These are phyloP conservation scores for Albugo laibachii DNA, from an alignment of 352 stramenopile species.

Conservation along the genomic window DNA sequence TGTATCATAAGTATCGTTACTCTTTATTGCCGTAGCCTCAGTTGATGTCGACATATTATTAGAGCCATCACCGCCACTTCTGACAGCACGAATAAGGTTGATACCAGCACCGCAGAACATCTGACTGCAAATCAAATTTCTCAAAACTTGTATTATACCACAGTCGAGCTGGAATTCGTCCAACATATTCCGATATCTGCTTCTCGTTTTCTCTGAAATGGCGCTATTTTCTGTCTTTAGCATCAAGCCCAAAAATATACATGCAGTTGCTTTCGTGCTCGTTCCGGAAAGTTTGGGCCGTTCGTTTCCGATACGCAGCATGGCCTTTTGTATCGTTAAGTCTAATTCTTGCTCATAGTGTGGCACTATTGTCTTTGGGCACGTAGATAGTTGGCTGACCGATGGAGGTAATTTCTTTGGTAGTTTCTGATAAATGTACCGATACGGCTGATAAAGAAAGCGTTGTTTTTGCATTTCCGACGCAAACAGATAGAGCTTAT, in stretches of 20 bases:
- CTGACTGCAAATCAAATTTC: slow-evolving; percentile 7
- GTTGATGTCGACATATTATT: too few species aligned
- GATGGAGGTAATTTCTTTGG: slow-evolving; percentile 45
- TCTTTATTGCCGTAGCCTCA: too few species aligned
- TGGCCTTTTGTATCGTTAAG: slow-evolving; percentile 30
- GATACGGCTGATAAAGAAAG: slow-evolving; percentile 25
- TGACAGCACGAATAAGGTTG: too few species aligned
- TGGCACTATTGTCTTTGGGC: slow-evolving; percentile 9
- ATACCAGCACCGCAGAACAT: too few species aligned
- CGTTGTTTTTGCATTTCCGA: slow-evolving; percentile 18
- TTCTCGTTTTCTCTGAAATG: slow-evolving; percentile 9
- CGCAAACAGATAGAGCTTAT: slow-evolving; percentile 35
- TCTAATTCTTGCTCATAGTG: slow-evolving; percentile 42
- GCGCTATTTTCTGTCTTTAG: slow-evolving; percentile 20
- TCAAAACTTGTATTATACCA: slow-evolving; percentile 24
- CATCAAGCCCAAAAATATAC: slow-evolving; percentile 30
- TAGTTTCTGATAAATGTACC: slow-evolving; percentile 21
- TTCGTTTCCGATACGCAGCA: slow-evolving; percentile 26
- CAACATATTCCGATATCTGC: slow-evolving; percentile 10
- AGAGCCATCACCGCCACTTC: too few species aligned
- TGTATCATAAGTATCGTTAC: too few species aligned
- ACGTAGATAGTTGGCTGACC: slow-evolving; percentile 3
- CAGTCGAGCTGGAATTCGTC: slow-evolving; percentile 30
- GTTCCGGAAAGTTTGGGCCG: slow-evolving; percentile 39
- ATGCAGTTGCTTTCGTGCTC: slow-evolving; percentile 17